These are phyloP conservation scores for Aspergillus chevalieri DNA, from an alignment of 2,329 filamentous ascomycete genomes.

Conservation along the genomic window DNA sequence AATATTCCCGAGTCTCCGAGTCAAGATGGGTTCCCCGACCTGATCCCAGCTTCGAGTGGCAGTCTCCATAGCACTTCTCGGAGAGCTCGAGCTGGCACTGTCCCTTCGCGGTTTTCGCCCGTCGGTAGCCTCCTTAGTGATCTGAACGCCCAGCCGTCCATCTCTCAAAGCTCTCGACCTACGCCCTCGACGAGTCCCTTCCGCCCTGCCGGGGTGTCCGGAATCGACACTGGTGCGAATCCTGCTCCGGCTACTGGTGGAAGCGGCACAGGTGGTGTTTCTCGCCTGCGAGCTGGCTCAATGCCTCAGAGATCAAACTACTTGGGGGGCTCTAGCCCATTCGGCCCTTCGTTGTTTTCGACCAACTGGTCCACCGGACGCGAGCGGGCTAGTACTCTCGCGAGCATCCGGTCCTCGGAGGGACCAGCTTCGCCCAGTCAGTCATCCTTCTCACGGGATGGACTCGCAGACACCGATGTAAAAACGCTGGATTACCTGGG, in stretches of 20 bases:
- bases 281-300: conserved; percentile 81
- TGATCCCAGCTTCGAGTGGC: conserved; percentile 64
- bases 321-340: conserved; percentile 56
- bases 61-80: conserved; percentile 61
- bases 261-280: conserved; percentile 68
- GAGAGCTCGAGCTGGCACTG: conserved; percentile 82
- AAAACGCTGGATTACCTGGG: conserved; percentile 94
- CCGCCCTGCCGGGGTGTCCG: conserved; percentile 52
- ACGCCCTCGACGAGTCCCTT: conserved; percentile 86
- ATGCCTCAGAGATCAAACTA: conserved; percentile 84
- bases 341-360: conserved; percentile 82
- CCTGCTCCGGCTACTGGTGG: conserved; percentile 40
- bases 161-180: conserved; percentile 73
- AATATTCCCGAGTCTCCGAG: conserved; percentile 96
- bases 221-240: conserved; percentile 35
- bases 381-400: conserved; percentile 79
- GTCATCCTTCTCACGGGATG: conserved; percentile 79
- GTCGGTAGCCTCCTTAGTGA: conserved; percentile 57
- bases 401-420: conserved; percentile 82
- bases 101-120: conserved; percentile 90
- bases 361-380: conserved; percentile 77
- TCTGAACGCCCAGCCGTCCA: conserved; percentile 52
- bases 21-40: conserved; percentile 86
- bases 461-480: conserved; percentile 78
- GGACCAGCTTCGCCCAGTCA: conserved; percentile 80